Conservation (phyloP, 805 yeast genomes). For the Candida railenensis region DNA sequence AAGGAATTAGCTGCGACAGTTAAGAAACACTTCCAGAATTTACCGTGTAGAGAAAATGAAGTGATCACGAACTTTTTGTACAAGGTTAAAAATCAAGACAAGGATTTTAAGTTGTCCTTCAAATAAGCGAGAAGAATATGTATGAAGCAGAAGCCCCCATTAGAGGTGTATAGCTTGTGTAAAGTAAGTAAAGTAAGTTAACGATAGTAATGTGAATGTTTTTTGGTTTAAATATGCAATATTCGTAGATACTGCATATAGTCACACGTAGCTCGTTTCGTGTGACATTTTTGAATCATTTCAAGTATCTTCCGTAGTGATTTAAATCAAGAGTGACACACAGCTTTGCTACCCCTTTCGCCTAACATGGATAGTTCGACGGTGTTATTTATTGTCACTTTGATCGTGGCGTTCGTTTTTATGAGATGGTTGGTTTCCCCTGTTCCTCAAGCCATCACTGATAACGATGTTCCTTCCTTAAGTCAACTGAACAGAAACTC, state of each 20-base stretch:
- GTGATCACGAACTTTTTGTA: constrained; percentile 86
- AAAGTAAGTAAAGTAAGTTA: too few relatives aligned
- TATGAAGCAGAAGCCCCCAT: too few relatives aligned
- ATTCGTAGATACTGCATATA: background rate
- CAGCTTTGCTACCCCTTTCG: too few relatives aligned
- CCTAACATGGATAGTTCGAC: constrained; percentile 54
- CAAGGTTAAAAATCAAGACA: constrained; percentile 70
- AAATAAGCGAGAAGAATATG: constrained; percentile 17
- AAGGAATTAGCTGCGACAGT: constrained; percentile 58
- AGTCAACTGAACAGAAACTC: constrained; percentile 9
- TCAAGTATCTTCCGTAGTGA: too few relatives aligned
- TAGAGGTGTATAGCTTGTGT: too few relatives aligned
- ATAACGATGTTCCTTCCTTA: constrained; percentile 6
- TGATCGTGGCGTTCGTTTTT: constrained; percentile 55
- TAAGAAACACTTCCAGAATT: constrained; percentile 63
- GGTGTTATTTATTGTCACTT: constrained; percentile 45
- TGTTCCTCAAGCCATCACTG: constrained; percentile 40
- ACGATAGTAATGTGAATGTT: too few relatives aligned
- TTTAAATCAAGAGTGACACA: too few relatives aligned
- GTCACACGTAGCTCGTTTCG: background rate
- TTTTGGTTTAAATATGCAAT: background rate
- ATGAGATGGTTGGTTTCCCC: constrained; percentile 67
- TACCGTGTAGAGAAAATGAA: constrained; percentile 74
- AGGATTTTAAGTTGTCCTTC: constrained; percentile 41
- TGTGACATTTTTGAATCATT: background rate